phyloP scores from a whole-genome alignment of 176 grass and related monocot genomes.

The Pharus latifolius region DNA sequence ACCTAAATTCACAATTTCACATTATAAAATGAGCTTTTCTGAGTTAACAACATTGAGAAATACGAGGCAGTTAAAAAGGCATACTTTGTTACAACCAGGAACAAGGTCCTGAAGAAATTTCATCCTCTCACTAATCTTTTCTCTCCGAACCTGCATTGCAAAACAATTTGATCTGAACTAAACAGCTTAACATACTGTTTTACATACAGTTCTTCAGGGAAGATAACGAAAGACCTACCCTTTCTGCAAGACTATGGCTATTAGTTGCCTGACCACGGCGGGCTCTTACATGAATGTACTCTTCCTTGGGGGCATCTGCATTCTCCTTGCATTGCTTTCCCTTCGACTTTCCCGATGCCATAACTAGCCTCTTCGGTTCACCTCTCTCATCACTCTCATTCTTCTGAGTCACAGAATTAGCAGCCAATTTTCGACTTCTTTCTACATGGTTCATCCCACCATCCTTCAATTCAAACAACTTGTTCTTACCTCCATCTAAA shows the following conservation, averaged over 20 bases:
- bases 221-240: conserved; percentile 23
- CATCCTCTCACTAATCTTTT: conserved; percentile 83
- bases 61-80: background rate
- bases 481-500: background rate
- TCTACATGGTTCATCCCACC: conserved; percentile 25
- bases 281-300: conserved; percentile 75
- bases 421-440: background rate
- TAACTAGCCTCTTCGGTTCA: conserved; percentile 23
- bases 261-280: conserved; percentile 75
- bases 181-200: background rate
- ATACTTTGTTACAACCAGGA: conserved; percentile 82
- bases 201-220: background rate
- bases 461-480: conserved; percentile 20
- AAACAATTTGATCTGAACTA: background rate
- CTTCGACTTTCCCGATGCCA: conserved; percentile 3
- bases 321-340: conserved; percentile 36
- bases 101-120: conserved; percentile 88
- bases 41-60: background rate
- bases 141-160: conserved; percentile 55
- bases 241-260: conserved; percentile 87
- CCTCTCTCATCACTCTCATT: conserved; percentile 3
- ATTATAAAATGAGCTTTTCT: background rate
- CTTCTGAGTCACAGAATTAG: conserved; percentile 2
- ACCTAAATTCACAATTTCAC: conserved; percentile 30
- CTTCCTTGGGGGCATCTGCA: conserved; percentile 33